These are phyloP conservation scores for Cutaneotrichosporon sp. DNA, from an alignment of 1,284 basidiomycete species.

Conservation along the genomic window DNA sequence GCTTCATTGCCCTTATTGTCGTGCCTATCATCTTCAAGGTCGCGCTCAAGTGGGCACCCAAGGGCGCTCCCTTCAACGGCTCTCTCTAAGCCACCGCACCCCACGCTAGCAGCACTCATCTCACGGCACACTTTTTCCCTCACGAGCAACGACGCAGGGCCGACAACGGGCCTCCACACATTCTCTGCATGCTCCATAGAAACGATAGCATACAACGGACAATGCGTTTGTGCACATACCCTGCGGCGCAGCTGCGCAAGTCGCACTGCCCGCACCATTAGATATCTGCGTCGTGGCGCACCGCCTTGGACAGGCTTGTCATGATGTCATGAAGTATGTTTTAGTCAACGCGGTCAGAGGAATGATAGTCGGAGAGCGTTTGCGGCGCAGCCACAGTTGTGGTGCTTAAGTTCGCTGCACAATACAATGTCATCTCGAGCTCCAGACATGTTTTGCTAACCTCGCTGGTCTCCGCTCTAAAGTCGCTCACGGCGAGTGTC, in stretches of 20 bases:
- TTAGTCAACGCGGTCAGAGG: not conserved
- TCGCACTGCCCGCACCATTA: not conserved
- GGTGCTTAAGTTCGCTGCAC: not conserved
- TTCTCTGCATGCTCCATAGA: slow-evolving; percentile 14
- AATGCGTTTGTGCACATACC: slow-evolving; percentile 15
- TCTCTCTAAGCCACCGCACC: slow-evolving; percentile 35
- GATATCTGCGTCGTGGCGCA: slow-evolving; percentile 9
- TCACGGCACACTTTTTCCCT: not conserved
- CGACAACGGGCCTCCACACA: slow-evolving; percentile 1
- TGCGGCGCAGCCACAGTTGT: too few species aligned
- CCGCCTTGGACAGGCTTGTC: slow-evolving; percentile 2
- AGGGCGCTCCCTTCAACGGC: slow-evolving; percentile 51
- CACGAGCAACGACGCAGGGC: slow-evolving; percentile 5
- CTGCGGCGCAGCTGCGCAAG: not conserved
- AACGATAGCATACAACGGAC: slow-evolving; percentile 15
- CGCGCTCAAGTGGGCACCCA: slow-evolving; percentile 60
- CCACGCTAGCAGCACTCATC: not conserved
- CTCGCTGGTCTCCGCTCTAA: too few species aligned
- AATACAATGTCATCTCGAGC: not conserved
- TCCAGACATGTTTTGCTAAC: not conserved
- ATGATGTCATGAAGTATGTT: slow-evolving; percentile 1
- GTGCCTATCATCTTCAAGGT: slow-evolving; percentile 60
- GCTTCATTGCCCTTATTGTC: slow-evolving; percentile 68
- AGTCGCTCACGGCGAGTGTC: not conserved
- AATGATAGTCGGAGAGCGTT: too few species aligned